These are phyloP conservation scores for Colletotrichum caudatum DNA, from an alignment of 2,329 filamentous ascomycete species.

Conservation along the genomic window DNA sequence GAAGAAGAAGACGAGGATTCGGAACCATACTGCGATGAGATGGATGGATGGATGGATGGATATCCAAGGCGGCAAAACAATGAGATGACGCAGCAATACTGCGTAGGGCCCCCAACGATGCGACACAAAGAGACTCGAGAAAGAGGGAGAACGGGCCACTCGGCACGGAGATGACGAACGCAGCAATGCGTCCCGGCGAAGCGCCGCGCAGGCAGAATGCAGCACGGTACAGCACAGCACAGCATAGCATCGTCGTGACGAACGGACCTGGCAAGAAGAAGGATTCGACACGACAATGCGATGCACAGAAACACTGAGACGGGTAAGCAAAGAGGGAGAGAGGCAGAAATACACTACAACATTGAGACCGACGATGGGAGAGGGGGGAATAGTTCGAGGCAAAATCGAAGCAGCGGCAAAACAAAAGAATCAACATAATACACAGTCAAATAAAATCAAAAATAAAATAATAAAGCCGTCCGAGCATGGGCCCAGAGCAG, in stretches of 20 bases:
- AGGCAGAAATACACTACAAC: neutral
- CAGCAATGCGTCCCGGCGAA: neutral
- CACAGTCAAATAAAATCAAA: neutral
- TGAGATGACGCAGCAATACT: neutral
- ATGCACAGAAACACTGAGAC: neutral
- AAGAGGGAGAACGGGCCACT: conserved; percentile 19
- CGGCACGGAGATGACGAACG: conserved; percentile 5
- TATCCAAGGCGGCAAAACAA: conserved; percentile 1
- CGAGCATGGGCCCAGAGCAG: conserved; percentile 36
- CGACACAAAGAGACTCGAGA: neutral
- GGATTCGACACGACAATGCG: no score
- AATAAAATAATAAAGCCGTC: conserved; percentile 14
- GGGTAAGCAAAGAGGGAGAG: neutral
- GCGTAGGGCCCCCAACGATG: neutral
- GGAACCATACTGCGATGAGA: neutral
- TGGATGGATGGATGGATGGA: neutral
- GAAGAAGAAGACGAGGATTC: neutral
- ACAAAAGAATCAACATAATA: neutral
- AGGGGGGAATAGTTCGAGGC: no score
- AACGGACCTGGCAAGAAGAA: neutral
- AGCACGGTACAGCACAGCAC: no score
- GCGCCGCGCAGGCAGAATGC: conserved; percentile 5
- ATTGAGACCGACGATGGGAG: no score
- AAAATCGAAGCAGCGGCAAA: no score
- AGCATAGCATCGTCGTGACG: neutral